Evolutionary conservation across 2,329 filamentous ascomycete species (phyloP).

Genomic region (Clonostachys chloroleuca): DNA sequence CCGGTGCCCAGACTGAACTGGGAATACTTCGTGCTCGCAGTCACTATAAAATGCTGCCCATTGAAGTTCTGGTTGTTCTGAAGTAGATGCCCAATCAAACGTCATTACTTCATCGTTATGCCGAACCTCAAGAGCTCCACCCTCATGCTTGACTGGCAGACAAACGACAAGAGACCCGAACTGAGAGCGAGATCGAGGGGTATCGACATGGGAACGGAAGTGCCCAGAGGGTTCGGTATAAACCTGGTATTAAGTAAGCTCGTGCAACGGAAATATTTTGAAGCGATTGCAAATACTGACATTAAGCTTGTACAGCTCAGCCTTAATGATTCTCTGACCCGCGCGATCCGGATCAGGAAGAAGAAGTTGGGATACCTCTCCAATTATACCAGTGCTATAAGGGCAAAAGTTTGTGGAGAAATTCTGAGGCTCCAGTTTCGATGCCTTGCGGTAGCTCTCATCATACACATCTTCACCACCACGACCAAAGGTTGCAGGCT

Average conservation of each 20-base stretch:
- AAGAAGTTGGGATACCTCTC: constrained; percentile 15
- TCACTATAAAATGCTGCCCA: constrained; percentile 51
- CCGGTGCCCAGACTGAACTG: constrained; percentile 44
- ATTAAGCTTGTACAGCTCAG: neutral
- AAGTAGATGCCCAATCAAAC: constrained; percentile 32
- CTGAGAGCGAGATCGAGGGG: constrained; percentile 38
- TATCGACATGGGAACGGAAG: constrained; percentile 49
- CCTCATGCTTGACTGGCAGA: constrained; percentile 29
- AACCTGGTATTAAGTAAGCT: constrained; percentile 21
- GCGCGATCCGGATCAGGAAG: neutral
- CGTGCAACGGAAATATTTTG: no score
- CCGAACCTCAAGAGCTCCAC: constrained; percentile 36
- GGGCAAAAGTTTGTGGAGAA: constrained; percentile 49
- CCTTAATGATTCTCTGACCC: neutral
- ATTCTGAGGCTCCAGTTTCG: constrained; percentile 35
- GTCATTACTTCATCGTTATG: constrained; percentile 24
- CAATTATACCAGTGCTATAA: constrained; percentile 44
- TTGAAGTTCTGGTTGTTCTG: constrained; percentile 10
- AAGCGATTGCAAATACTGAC: neutral
- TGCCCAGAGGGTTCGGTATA: constrained; percentile 45
- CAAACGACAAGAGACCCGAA: constrained; percentile 52
- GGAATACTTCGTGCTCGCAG: constrained; percentile 46
- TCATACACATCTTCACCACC: constrained; percentile 41
- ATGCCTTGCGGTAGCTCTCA: constrained; percentile 45
- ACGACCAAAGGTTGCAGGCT: constrained; percentile 43